These are phyloP conservation scores for Trypanosoma boissoni DNA, from an alignment of 208 protist species.

Conservation along the genomic window DNA sequence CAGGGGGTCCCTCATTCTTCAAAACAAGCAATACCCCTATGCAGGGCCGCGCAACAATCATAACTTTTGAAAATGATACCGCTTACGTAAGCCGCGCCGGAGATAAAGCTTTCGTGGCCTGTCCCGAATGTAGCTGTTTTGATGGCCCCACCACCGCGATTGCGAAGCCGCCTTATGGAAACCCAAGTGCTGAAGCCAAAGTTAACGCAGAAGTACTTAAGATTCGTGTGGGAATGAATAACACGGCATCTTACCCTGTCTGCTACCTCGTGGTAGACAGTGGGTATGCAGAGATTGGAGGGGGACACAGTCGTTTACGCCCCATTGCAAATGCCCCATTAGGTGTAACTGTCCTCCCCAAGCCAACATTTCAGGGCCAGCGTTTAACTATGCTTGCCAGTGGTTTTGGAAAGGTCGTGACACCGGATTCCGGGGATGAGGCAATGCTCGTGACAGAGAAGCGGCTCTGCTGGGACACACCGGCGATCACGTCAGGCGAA, in stretches of 20 bases:
- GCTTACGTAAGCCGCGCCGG: constrained; percentile 30
- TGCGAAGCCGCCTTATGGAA: constrained; percentile 71
- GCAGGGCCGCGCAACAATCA: constrained; percentile 61
- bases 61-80: constrained; percentile 38
- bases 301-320: constrained; percentile 22
- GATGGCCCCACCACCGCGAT: constrained; percentile 17
- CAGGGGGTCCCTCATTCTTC: constrained; percentile 53
- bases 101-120: constrained; percentile 66
- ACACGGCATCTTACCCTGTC: constrained; percentile 44
- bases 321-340: constrained; percentile 47
- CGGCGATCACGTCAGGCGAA: constrained; percentile 14
- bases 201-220: constrained; percentile 16
- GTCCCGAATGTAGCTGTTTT: constrained; percentile 71
- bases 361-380: constrained; percentile 70
- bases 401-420: constrained; percentile 28
- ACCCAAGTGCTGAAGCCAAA: constrained; percentile 4
- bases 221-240: constrained; percentile 69
- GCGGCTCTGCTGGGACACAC: constrained; percentile 78
- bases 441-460: constrained; percentile 63
- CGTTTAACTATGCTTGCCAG: constrained; percentile 60
- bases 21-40: constrained; percentile 82
- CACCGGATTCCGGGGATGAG: constrained; percentile 30
- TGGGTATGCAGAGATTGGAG: constrained; percentile 69
- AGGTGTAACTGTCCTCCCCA: constrained; percentile 29
- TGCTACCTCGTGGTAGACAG: constrained; percentile 79